These are phyloP conservation scores for Trypanosoma brucei DNA, from an alignment of 208 protist genomes.

Conservation along the genomic window DNA sequence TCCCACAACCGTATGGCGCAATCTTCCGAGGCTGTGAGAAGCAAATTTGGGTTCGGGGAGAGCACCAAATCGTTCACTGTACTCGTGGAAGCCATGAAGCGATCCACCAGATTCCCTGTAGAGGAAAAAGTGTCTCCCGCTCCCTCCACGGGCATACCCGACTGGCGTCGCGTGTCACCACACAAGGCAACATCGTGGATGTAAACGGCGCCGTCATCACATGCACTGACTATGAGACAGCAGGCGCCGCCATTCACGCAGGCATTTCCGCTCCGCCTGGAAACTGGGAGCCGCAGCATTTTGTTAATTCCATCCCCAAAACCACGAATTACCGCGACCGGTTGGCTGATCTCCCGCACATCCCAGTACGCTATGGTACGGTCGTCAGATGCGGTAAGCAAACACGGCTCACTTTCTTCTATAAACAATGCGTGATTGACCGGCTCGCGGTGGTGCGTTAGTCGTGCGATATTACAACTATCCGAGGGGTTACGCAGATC, in stretches of 20 bases:
- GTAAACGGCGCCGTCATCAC: conserved; percentile 82
- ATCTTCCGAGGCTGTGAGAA: conserved; percentile 79
- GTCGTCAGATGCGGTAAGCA: conserved; percentile 79
- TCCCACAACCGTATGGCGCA: conserved; percentile 73
- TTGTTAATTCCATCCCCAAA: conserved; percentile 84
- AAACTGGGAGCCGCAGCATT: conserved; percentile 41
- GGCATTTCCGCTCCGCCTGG: not conserved
- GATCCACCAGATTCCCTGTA: conserved; percentile 51
- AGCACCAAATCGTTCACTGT: conserved; percentile 79
- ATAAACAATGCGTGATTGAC: conserved; percentile 77
- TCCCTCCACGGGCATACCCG: not conserved
- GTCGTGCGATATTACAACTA: conserved; percentile 22
- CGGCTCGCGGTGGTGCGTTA: conserved; percentile 51
- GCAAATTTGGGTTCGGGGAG: conserved; percentile 26
- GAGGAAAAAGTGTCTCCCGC: not conserved
- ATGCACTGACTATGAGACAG: conserved; percentile 55
- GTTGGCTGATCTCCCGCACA: conserved; percentile 33
- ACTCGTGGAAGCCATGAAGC: conserved; percentile 61
- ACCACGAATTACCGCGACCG: conserved; percentile 40
- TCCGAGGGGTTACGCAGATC: conserved; percentile 30
- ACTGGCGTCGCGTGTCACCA: not conserved
- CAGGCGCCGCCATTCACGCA: conserved; percentile 1
- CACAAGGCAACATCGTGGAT: conserved; percentile 37
- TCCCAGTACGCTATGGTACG: conserved; percentile 73
- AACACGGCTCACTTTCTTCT: conserved; percentile 22